Conservation (phyloP, 202 grass and related monocot genomes). For the Setaria viridis region DNA sequence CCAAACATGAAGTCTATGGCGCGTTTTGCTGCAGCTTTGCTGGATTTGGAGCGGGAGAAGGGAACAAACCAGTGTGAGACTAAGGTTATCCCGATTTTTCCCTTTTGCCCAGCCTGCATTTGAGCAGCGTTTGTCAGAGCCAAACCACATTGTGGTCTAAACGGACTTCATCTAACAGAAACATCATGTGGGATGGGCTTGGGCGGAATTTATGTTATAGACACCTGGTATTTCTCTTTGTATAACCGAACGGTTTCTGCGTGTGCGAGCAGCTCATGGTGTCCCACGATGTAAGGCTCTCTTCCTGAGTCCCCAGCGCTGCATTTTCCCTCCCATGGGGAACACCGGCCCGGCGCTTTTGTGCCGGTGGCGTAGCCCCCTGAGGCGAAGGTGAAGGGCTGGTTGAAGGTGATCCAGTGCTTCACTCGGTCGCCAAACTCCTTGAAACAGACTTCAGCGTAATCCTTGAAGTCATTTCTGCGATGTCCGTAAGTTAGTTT, state of each 20-base stretch:
- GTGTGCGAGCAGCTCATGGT: conserved; percentile 59
- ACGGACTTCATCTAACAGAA: background rate
- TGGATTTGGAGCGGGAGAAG: conserved; percentile 50
- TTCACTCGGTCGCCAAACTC: conserved; percentile 74
- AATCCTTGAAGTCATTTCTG: conserved; percentile 63
- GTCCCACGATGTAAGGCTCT: conserved; percentile 58
- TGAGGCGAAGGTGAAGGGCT: conserved; percentile 49
- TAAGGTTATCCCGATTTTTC: conserved; percentile 57
- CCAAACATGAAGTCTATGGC: conserved; percentile 67
- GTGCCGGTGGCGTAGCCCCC: conserved; percentile 25
- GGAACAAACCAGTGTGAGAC: conserved; percentile 61
- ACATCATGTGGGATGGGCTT: no score
- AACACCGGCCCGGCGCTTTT: conserved; percentile 47
- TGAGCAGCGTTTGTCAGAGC: background rate
- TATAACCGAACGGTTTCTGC: conserved; percentile 46
- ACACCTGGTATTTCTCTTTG: conserved; percentile 57
- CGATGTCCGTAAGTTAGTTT: background rate
- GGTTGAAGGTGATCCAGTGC: conserved; percentile 77
- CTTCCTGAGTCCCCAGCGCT: conserved; percentile 52
- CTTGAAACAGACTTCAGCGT: conserved; percentile 66
- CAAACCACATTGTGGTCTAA: background rate
- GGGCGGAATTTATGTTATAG: background rate
- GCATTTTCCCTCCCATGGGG: conserved; percentile 44
- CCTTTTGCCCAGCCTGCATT: conserved; percentile 47
- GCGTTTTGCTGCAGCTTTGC: conserved; percentile 4